Conservation (phyloP, 345 rosid species). For the Populus alba region DNA sequence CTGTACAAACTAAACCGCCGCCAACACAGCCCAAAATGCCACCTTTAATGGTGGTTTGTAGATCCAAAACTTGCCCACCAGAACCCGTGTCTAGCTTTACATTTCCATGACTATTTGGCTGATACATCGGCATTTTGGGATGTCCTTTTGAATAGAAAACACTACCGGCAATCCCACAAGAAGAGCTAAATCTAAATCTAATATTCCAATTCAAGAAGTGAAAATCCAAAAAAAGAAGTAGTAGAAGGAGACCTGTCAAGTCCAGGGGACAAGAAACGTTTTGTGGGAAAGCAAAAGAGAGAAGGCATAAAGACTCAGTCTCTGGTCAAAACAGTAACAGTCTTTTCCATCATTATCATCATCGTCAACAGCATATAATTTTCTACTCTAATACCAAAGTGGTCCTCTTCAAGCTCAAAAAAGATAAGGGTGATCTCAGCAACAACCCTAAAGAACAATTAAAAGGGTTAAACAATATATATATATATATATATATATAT, state of each 20-base stretch:
- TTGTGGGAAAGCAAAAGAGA: constrained; percentile 19
- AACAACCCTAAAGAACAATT: constrained; percentile 22
- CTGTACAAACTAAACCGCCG: constrained; percentile 31
- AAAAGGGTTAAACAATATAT: neutral
- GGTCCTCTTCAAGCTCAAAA: constrained; percentile 24
- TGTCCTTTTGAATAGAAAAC: neutral
- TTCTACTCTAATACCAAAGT: constrained; percentile 33
- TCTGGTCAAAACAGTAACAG: constrained; percentile 20
- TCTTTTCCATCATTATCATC: neutral
- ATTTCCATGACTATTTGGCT: constrained; percentile 40
- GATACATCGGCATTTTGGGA: constrained; percentile 55
- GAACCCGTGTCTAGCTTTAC: constrained; percentile 19
- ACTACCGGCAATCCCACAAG: neutral
- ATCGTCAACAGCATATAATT: constrained; percentile 6
- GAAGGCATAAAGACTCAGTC: neutral
- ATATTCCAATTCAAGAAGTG: neutral
- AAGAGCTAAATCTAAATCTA: neutral
- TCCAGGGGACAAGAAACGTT: constrained; percentile 27
- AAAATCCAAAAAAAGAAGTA: neutral
- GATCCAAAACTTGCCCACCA: constrained; percentile 60
- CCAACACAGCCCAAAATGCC: constrained; percentile 53
- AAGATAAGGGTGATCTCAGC: constrained; percentile 26
- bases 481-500: no score
- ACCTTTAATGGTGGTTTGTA: constrained; percentile 62
- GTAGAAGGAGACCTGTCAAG: constrained; percentile 8